Evolutionary conservation across 805 yeast species (phyloP), one percentile per base, ranked within the genome.

Genomic region (Starmerella ratchasimensis): DNA sequence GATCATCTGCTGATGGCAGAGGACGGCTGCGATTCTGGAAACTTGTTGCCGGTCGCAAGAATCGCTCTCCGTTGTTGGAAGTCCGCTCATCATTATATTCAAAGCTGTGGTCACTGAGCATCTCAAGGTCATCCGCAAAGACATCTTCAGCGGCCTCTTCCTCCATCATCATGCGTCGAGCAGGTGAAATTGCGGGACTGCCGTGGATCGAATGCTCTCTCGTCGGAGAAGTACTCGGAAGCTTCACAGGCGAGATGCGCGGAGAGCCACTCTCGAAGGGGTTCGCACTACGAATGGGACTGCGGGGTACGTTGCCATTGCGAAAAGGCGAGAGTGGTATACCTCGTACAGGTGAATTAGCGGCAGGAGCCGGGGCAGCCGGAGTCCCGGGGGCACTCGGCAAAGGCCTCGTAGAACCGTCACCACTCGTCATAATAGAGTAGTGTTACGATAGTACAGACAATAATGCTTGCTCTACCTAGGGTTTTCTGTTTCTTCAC

Each of bases 151-250:
- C 15, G 6, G 28, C 28, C 31, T 28, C 31, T 7, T 36, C 39
- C 15, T 37, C 31, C 19, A 25, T 13, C 33, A 37, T 34, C 25
- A 39, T 31, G 19, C 48, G 43, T 17, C 51, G 47, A 4, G 35
- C 50, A 0, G 51, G 53, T 9, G 47, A 40, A 7, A 45, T 44
- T 7, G 33, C 20, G 14, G 49, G 48, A 34, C 52, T 46, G 13
- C 44, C 49, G 19, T 43, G 48, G 9, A 41, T 44, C 21, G 43
- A 19, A 23, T 27, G 31, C 13, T 34, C 17, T 16, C 35, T 26
- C n/a, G 14, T 19, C 32, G 33, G 18, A 14, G 41, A 33, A 9
- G 36, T 38, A 7, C 25, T 17, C 6, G 50, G 47, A 9, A 46
- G 38, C 10, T 43, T 33, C 25, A 45, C 50, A 3, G 50, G 50